These are phyloP conservation scores for Penicillium egyptiacum DNA, from an alignment of 495 filamentous ascomycete genomes.

Conservation along the genomic window DNA sequence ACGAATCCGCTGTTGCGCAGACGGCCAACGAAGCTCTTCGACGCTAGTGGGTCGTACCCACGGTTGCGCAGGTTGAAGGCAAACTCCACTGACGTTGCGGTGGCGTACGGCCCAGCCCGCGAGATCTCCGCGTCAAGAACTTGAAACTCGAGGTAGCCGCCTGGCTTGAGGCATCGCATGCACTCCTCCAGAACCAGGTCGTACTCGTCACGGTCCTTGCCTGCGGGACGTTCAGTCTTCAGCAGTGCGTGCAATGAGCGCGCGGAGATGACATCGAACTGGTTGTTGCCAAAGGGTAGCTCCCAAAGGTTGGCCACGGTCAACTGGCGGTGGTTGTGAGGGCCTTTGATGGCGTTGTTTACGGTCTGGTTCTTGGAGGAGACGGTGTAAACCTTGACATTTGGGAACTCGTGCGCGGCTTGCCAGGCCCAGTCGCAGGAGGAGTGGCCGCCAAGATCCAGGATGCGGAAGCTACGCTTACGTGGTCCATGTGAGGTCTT, in stretches of 20 bases:
- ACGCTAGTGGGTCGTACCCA: slow-evolving; percentile 83
- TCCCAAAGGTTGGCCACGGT: slow-evolving; percentile 70
- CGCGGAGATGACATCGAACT: slow-evolving; percentile 91
- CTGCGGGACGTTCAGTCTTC: slow-evolving; percentile 57
- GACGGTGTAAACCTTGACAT: slow-evolving; percentile 83
- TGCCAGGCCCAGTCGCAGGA: slow-evolving; percentile 96
- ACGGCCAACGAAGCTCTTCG: slow-evolving; percentile 72
- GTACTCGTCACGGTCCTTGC: slow-evolving; percentile 75
- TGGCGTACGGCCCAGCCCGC: slow-evolving; percentile 71
- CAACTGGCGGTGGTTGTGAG: slow-evolving; percentile 81
- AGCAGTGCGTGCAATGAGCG: slow-evolving; percentile 82
- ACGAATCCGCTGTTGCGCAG: slow-evolving; percentile 73
- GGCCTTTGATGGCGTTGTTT: slow-evolving; percentile 72
- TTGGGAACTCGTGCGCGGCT: slow-evolving; percentile 77
- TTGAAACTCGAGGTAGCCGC: slow-evolving; percentile 87
- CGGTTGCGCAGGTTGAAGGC: slow-evolving; percentile 80
- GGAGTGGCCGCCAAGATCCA: slow-evolving; percentile 85
- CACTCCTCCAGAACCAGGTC: slow-evolving; percentile 82
- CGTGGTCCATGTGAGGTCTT: slow-evolving; percentile 1
- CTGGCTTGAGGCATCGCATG: slow-evolving; percentile 86
- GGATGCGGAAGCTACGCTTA: slow-evolving; percentile 55
- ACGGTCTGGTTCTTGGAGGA: slow-evolving; percentile 67
- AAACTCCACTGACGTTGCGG: slow-evolving; percentile 85
- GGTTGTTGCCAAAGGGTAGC: slow-evolving; percentile 81
- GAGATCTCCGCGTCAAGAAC: slow-evolving; percentile 87